Base-by-base conservation (phyloP, 2,329 filamentous ascomycete genomes). In the Scedosporium minutisporum region DNA sequence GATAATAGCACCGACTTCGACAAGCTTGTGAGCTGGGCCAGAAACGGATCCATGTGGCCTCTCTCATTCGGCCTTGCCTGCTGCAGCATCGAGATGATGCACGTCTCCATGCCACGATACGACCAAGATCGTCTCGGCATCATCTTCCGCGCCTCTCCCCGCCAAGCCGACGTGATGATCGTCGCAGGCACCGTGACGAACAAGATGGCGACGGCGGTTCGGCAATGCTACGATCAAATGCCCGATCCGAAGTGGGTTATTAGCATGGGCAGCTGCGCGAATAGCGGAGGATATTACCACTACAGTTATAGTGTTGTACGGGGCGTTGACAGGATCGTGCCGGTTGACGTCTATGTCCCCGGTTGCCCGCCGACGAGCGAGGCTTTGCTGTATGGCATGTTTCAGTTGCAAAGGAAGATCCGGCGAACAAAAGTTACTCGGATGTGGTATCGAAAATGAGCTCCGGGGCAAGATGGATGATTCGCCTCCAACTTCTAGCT, bases 161-260 rank as follows among this genome's bases (percentile, higher is more conserved):
- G 91, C 66, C 91, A 96, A 76, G 90, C 90, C 65, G 91, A 96
- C 75, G 88, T 96, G 67, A 95, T 96, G 91, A 95, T 96, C 70
- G 91, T 96, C 23, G 91, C 92, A 27, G 92, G 92, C 64, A 96
- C 92, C 33, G 83, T 96, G 65, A 96, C 91, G 69, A 96, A 96
- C 82, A 96, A 96, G 81, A 96, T 96, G 92, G 91, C 91, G 1
- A 91, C 92, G 2, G 92, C 92, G 41, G 79, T 96, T 71, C 83
- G 92, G 75, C 90, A 95, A 77, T 88, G 96, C 65, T 96, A 96
- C 78, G 92, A 96, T 75, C 92, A 96, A 80, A 96, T 96, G 91
- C 91, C 91, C 33, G 91, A 96, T 38, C 91, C 91, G 18, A 83
- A 89, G 71, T 96, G 91, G 91, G 91, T 93, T 69, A 75, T 85